A percentile compares a stretch with the other conserved stretches of the same genome.
Conservation (phyloP, 345 rosid species). For the Litchi chinensis region DNA sequence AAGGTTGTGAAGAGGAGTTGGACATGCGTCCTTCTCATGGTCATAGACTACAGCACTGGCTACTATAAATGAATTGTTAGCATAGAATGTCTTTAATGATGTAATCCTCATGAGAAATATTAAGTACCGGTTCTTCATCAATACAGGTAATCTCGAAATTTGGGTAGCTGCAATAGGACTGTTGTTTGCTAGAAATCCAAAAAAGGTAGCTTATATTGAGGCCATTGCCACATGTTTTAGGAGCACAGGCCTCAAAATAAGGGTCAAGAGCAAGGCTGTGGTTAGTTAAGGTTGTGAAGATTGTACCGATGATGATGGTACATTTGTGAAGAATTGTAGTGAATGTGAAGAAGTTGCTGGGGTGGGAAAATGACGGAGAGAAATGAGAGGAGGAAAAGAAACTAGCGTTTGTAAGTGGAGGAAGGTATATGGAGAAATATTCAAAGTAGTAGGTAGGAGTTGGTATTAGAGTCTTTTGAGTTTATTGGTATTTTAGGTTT, state of each 20-base stretch:
- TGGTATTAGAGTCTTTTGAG: neutral
- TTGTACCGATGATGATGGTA: conserved; percentile 11
- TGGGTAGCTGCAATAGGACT: conserved; percentile 54
- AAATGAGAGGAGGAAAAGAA: conserved; percentile 14
- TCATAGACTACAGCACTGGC: conserved; percentile 37
- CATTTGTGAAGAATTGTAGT: conserved; percentile 12
- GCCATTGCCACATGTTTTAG: conserved; percentile 49
- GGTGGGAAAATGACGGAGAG: conserved; percentile 9
- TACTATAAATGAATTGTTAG: conserved; percentile 32
- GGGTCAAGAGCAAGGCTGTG: conserved; percentile 33
- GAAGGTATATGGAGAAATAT: conserved; percentile 20
- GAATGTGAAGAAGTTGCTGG: conserved; percentile 20
- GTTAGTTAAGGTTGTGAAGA: conserved; percentile 22
- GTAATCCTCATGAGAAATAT: conserved; percentile 44
- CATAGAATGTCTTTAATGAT: conserved; percentile 40
- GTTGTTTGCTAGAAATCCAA: conserved; percentile 42
- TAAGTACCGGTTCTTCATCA: conserved; percentile 37
- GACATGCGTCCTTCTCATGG: conserved; percentile 27
- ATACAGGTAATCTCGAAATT: conserved; percentile 48
- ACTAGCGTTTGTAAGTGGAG: conserved; percentile 10
- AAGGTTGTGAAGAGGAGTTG: conserved; percentile 43
- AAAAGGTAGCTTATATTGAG: conserved; percentile 54
- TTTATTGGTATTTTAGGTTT: neutral
- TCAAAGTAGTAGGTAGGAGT: conserved; percentile 29
- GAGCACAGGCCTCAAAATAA: conserved; percentile 50